Percentiles rank a stretch among this genome's conserved stretches.
Conservation (phyloP, 192 early-diverging fungal species). For the Coemansia sp. region DNA sequence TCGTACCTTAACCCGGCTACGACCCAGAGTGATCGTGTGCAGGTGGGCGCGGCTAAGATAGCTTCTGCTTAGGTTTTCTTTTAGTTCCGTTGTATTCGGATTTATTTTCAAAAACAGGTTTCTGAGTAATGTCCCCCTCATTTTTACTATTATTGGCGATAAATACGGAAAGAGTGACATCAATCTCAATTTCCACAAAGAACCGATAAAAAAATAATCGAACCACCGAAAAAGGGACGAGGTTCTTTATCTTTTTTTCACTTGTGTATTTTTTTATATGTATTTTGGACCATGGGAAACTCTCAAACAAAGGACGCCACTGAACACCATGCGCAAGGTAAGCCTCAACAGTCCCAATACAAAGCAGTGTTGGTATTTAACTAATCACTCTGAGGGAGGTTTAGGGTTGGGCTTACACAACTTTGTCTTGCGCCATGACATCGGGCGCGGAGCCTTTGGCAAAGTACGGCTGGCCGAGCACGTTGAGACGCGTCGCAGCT, state of each 20-base stretch:
- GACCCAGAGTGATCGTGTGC: conserved; percentile 47
- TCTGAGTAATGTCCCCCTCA: background rate
- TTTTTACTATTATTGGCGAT: background rate
- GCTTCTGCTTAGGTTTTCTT: background rate
- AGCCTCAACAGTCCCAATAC: no score
- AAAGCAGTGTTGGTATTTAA: no score
- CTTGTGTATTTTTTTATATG: background rate
- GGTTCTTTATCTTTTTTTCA: background rate
- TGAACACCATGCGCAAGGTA: background rate
- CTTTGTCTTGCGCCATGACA: conserved; percentile 80
- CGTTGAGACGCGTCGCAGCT: conserved; percentile 68
- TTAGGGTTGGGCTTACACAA: conserved; percentile 58
- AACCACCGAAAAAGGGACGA: background rate
- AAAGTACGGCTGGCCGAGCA: conserved; percentile 89
- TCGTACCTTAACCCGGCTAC: conserved; percentile 68
- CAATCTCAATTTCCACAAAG: background rate
- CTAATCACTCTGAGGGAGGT: no score
- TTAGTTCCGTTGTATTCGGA: background rate
- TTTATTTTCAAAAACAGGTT: background rate
- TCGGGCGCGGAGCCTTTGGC: conserved; percentile 87
- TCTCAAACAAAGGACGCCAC: background rate
- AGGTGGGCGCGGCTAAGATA: conserved; percentile 54
- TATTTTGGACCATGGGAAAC: background rate
- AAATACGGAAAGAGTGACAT: background rate
- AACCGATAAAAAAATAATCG: background rate